Percentiles rank a stretch among this genome's conserved stretches.
Evolutionary conservation across 352 stramenopile species (phyloP).

Genomic region (Phytophthora syringae): DNA sequence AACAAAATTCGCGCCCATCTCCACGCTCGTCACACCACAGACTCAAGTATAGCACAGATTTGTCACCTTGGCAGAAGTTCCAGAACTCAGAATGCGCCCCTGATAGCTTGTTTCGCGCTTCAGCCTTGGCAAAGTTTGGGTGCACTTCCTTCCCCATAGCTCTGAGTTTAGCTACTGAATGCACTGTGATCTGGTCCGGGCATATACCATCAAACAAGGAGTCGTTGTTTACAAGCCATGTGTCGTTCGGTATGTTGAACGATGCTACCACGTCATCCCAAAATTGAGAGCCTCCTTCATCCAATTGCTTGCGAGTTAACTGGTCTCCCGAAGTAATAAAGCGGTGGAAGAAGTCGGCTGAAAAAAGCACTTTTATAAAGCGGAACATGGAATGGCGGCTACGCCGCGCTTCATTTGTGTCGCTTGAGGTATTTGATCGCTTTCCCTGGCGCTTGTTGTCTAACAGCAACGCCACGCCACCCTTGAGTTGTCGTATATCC

Average conservation of each 20-base stretch:
- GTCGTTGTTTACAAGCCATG: background rate
- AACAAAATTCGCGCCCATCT: background rate
- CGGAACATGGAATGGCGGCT: slow-evolving; percentile 4
- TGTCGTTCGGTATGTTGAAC: background rate
- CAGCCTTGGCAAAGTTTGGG: background rate
- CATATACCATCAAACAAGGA: background rate
- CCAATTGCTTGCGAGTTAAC: background rate
- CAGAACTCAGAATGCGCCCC: background rate
- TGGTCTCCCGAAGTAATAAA: slow-evolving; percentile 5
- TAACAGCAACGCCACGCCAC: slow-evolving; percentile 1
- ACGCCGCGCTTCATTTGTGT: too few relatives aligned
- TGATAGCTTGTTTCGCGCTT: background rate
- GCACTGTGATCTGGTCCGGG: background rate
- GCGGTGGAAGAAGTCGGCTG: background rate
- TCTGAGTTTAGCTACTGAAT: background rate
- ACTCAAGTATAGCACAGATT: background rate
- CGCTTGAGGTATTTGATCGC: background rate
- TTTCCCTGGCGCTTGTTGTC: background rate
- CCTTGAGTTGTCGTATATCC: slow-evolving; percentile 1
- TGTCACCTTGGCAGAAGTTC: background rate
- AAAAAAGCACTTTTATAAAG: slow-evolving; percentile 5
- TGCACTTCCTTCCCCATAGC: background rate
- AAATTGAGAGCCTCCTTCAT: background rate
- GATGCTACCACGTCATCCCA: background rate
- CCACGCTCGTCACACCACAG: background rate